Evolutionary conservation across 2,329 filamentous ascomycete species (phyloP).

Genomic region (Claviceps paspali): DNA sequence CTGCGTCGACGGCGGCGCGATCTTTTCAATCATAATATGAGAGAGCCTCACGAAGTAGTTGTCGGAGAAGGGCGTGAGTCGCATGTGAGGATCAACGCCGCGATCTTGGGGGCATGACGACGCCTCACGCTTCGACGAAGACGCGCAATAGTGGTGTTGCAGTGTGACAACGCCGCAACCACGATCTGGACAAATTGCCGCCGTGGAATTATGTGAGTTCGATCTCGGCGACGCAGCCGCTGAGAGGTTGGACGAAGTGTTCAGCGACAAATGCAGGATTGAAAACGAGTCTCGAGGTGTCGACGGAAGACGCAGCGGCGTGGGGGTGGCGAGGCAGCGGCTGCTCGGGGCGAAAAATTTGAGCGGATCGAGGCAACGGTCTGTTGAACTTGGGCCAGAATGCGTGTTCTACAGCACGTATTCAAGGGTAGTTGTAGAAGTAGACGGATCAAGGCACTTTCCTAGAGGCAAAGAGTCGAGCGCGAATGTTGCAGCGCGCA

Average conservation of each 20-base stretch:
- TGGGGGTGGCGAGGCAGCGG: slow-evolving; percentile 3
- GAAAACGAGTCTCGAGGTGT: neutral
- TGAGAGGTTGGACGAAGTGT: neutral
- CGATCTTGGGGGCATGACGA: slow-evolving; percentile 44
- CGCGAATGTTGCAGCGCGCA: slow-evolving; percentile 14
- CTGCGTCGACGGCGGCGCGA: slow-evolving; percentile 36
- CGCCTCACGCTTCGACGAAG: slow-evolving; percentile 30
- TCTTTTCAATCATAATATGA: slow-evolving; percentile 50
- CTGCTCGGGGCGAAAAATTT: slow-evolving; percentile 3
- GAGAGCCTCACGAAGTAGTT: slow-evolving; percentile 26
- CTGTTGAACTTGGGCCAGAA: slow-evolving; percentile 6
- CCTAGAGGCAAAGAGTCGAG: slow-evolving; percentile 16
- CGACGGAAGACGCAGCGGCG: neutral
- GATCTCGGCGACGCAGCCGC: slow-evolving; percentile 1
- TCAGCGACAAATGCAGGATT: neutral
- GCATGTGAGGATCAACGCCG: slow-evolving; percentile 29
- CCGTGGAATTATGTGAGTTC: neutral
- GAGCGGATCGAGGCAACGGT: neutral
- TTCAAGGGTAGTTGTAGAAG: slow-evolving; percentile 11
- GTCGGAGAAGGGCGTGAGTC: slow-evolving; percentile 22
- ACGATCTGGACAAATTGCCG: neutral
- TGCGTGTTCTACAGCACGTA: slow-evolving; percentile 8
- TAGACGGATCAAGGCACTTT: slow-evolving; percentile 13
- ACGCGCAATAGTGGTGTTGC: slow-evolving; percentile 20
- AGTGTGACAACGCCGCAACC: slow-evolving; percentile 2